Percentiles rank a stretch among this genome's conserved stretches.
phyloP scores from a whole-genome alignment of 768 basidiomycete species.

The Russula olivacea region DNA sequence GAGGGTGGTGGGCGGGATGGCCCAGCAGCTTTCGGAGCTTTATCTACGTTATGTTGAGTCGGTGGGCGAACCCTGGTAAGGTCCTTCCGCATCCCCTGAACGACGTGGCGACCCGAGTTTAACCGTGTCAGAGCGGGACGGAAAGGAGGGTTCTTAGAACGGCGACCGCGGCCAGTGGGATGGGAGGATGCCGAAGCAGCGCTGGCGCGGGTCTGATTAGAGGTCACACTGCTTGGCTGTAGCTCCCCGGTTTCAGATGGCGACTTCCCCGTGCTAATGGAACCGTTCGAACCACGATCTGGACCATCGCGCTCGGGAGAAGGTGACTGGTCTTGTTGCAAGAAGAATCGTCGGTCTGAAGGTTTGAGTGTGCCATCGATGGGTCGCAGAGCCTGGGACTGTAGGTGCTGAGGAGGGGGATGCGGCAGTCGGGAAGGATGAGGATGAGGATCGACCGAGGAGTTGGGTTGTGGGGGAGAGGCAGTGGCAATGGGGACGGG shows the following conservation, averaged over 20 bases:
- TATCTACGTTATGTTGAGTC: conserved; percentile 1
- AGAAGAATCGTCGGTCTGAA: conserved; percentile 41
- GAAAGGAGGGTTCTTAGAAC: conserved; percentile 17
- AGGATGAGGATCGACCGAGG: not conserved
- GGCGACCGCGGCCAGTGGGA: conserved; percentile 25
- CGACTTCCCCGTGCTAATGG: conserved; percentile 31
- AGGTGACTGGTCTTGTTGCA: conserved; percentile 38
- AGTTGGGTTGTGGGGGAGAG: not conserved
- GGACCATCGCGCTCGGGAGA: conserved; percentile 35
- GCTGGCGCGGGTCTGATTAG: conserved; percentile 32
- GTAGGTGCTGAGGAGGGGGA: not conserved
- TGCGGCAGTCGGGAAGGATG: not conserved
- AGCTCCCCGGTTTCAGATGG: conserved; percentile 32
- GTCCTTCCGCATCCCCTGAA: conserved; percentile 15
- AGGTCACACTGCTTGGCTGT: conserved; percentile 34
- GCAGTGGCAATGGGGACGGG: conserved; percentile 27
- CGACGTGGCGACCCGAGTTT: conserved; percentile 18
- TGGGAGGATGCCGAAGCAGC: conserved; percentile 29
- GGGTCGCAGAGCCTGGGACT: conserved; percentile 7
- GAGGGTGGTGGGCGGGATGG: conserved; percentile 8
- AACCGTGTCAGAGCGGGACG: conserved; percentile 20
- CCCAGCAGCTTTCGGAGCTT: conserved; percentile 12
- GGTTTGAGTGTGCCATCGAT: conserved; percentile 33
- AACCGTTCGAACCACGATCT: conserved; percentile 28
- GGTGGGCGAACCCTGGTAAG: conserved; percentile 3